A percentile compares a stretch with the other conserved stretches of the same genome.
Conservation (phyloP, 768 basidiomycete species). For the Leccinellum rugosiceps region DNA sequence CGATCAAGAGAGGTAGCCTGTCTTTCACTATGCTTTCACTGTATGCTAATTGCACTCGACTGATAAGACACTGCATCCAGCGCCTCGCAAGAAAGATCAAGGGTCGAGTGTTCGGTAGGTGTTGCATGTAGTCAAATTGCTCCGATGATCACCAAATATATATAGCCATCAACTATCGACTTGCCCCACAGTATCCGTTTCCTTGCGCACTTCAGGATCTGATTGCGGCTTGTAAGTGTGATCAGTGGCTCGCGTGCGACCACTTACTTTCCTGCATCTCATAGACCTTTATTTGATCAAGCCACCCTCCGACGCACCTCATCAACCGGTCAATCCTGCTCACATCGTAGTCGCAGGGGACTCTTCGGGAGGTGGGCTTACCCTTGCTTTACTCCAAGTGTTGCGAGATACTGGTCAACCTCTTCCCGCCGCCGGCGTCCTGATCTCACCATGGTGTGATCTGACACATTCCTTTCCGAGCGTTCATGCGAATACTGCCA, state of each 20-base stretch:
- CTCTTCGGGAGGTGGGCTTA: constrained; percentile 89
- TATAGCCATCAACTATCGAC: constrained; percentile 72
- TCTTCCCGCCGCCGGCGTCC: constrained; percentile 78
- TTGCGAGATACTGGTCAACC: constrained; percentile 84
- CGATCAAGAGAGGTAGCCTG: constrained; percentile 63
- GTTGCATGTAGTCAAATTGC: background rate
- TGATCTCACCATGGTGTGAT: constrained; percentile 92
- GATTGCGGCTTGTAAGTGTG: constrained; percentile 73
- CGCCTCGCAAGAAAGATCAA: constrained; percentile 89
- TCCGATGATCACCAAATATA: constrained; percentile 14
- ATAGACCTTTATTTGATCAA: constrained; percentile 83
- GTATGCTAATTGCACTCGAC: constrained; percentile 2
- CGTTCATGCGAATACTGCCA: constrained; percentile 77
- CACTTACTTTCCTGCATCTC: background rate
- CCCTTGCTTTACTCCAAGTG: constrained; percentile 78
- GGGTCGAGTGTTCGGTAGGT: constrained; percentile 78
- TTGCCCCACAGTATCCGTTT: constrained; percentile 97
- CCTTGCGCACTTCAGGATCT: constrained; percentile 90
- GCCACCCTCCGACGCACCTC: constrained; percentile 78
- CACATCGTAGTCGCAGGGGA: constrained; percentile 88
- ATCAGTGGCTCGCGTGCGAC: background rate
- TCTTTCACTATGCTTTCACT: background rate
- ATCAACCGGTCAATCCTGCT: constrained; percentile 74
- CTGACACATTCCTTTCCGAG: constrained; percentile 96
- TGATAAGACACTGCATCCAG: constrained; percentile 64